Base-by-base conservation (phyloP, 1,139 yeast genomes). In the Scheffersomyces lignicola region DNA sequence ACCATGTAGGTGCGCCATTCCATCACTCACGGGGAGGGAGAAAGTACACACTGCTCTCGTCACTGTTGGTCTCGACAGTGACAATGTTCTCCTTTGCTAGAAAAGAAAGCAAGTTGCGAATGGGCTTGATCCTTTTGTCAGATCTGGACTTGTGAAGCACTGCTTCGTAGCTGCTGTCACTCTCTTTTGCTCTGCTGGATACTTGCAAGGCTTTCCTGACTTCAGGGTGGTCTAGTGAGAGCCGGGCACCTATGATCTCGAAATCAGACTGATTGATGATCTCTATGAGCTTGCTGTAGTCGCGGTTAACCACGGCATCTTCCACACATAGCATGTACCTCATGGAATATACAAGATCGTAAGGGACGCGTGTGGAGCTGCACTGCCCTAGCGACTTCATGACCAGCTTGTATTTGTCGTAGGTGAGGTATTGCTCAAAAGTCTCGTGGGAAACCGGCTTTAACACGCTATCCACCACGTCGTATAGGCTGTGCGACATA, bases 261-360 rank as follows among this genome's bases (percentile, higher is more conserved):
- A 63, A 54, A 5, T 51, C 57, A 3, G 51, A 42, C 4, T 29
- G 36, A 14, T 54, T 11, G 7, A 26, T 26, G 20, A 13, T 10
- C 4, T 50, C 38, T 5, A 62, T 37, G n/a, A 65, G 47, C 16
- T 43, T 44, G 1, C 34, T 24, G 40, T 63, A 68, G 34, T 56
- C 45, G 8, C 44, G 38, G 7, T 41, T 36, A 3, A 58, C 31
- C 11, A 56, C 47, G 3, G 56, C 50, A 5, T 45, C 40, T 39
- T 64, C 70, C 3, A 67, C 54, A 3, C 69, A 57, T n/a, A 69
- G 45, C 15, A 67, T 32, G 34, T 46, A 48, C 29, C 49, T 56
- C 15, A 50, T 53, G 22, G 54, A 49, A 42, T 52, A 68, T n/a
- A 39, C 38, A 9, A 68, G 32, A 33, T 66, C 70, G 38, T 49